Evolutionary conservation across 2,329 filamentous ascomycete species (phyloP).

Genomic region (Colletotrichum sp.): DNA sequence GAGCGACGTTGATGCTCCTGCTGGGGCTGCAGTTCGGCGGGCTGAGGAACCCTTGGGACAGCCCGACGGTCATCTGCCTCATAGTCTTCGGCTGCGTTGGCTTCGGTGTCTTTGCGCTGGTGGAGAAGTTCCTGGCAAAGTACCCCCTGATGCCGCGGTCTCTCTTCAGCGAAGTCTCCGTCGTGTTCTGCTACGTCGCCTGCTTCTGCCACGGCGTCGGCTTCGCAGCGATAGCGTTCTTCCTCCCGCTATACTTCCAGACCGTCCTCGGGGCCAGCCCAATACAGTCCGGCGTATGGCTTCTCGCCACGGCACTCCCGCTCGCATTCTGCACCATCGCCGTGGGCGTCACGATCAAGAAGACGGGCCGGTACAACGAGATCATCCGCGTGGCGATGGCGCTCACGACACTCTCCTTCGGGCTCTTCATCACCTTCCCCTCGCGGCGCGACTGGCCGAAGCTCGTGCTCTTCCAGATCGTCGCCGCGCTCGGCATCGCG

Average conservation of each 20-base stretch:
- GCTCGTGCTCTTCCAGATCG: constrained; percentile 65
- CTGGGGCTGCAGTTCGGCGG: constrained; percentile 88
- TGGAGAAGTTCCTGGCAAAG: constrained; percentile 75
- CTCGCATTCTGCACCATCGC: constrained; percentile 67
- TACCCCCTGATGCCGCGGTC: constrained; percentile 80
- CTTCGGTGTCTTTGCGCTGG: constrained; percentile 70
- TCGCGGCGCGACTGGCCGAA: constrained; percentile 59
- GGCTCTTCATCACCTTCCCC: constrained; percentile 67
- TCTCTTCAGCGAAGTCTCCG: constrained; percentile 71
- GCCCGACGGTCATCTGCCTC: constrained; percentile 76
- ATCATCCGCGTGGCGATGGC: constrained; percentile 64
- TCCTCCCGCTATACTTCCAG: constrained; percentile 86
- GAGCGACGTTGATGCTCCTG: constrained; percentile 84
- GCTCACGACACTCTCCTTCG: constrained; percentile 69
- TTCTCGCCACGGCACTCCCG: constrained; percentile 73
- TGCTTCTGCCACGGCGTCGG: constrained; percentile 78
- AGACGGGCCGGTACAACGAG: constrained; percentile 70
- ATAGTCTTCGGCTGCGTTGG: constrained; percentile 74
- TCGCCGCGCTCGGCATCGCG: constrained; percentile 69
- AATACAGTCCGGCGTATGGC: constrained; percentile 75
- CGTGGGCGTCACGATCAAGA: constrained; percentile 63
- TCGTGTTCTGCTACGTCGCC: constrained; percentile 67
- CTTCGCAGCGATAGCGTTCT: constrained; percentile 82
- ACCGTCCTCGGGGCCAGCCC: constrained; percentile 72
- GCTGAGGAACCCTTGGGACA: constrained; percentile 75